These are phyloP conservation scores for Talaromyces sp. DNA, from an alignment of 2,329 filamentous ascomycete species.

Conservation along the genomic window DNA sequence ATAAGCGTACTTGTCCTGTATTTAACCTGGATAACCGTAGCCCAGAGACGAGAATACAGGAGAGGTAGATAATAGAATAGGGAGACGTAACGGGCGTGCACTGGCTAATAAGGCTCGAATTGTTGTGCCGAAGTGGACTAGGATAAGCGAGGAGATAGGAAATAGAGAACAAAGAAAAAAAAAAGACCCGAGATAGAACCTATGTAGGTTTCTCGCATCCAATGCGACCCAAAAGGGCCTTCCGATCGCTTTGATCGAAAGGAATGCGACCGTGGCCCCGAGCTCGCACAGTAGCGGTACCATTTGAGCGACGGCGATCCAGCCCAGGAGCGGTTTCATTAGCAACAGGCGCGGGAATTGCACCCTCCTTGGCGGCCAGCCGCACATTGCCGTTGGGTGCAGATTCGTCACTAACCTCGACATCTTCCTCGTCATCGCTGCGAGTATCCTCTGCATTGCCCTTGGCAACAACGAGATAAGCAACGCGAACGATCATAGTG, in stretches of 20 bases:
- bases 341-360: slow-evolving; percentile 23
- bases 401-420: slow-evolving; percentile 40
- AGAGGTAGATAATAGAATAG: slow-evolving; percentile 1
- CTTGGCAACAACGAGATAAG: slow-evolving; percentile 70
- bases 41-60: background rate
- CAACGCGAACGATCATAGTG: slow-evolving; percentile 80
- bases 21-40: background rate
- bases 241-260: slow-evolving; percentile 52
- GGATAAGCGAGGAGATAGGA: slow-evolving; percentile 1
- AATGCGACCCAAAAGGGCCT: slow-evolving; percentile 79
- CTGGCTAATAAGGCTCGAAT: slow-evolving; percentile 15
- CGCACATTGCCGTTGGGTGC: slow-evolving; percentile 31
- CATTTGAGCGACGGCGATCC: slow-evolving; percentile 40
- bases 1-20: slow-evolving; percentile 5
- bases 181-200: background rate
- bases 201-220: slow-evolving; percentile 72
- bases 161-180: slow-evolving; percentile 4
- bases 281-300: slow-evolving; percentile 36
- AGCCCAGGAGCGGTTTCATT: slow-evolving; percentile 31
- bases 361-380: slow-evolving; percentile 26
- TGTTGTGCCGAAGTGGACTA: slow-evolving; percentile 14
- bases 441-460: slow-evolving; percentile 84
- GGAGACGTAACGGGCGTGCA: slow-evolving; percentile 19
- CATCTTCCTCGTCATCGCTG: slow-evolving; percentile 73
- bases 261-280: slow-evolving; percentile 42